Evolutionary conservation across 345 rosid genomes (phyloP).

Genomic region (Raphanus sativus): DNA sequence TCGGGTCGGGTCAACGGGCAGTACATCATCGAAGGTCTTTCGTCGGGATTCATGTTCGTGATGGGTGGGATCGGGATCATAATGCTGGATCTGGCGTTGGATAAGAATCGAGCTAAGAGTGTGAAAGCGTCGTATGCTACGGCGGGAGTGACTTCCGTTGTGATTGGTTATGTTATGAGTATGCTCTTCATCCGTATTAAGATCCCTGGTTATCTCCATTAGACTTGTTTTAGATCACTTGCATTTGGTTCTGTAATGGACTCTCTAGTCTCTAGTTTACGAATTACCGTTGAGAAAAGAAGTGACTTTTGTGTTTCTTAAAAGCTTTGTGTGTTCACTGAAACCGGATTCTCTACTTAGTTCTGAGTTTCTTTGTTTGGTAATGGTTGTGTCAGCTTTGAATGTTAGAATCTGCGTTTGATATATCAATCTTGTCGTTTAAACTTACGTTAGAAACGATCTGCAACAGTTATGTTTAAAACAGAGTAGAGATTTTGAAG

Average conservation of each 20-base stretch:
- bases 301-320: background rate
- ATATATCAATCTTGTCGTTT: background rate
- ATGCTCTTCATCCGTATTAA: conserved; percentile 97
- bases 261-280: background rate
- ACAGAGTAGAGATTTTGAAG: background rate
- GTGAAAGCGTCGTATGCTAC: conserved; percentile 79
- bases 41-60: conserved; percentile 95
- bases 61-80: conserved; percentile 87
- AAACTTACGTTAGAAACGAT: background rate
- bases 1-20: conserved; percentile 93
- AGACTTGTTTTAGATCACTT: conserved; percentile 9
- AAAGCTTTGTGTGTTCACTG: background rate
- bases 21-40: conserved; percentile 96
- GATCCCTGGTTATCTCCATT: conserved; percentile 85
- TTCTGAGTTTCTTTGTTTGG: conserved; percentile 22
- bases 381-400: conserved; percentile 2
- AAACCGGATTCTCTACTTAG: background rate
- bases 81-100: conserved; percentile 83
- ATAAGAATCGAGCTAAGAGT: conserved; percentile 78
- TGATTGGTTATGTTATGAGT: conserved; percentile 80
- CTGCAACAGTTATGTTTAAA: background rate
- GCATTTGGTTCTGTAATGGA: conserved; percentile 9
- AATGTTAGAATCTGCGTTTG: background rate
- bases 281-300: background rate
- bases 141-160: conserved; percentile 70